A percentile compares a stretch with the other conserved stretches of the same genome.
phyloP scores from a whole-genome alignment of 139 green algal species.

The Closterium sp. region DNA sequence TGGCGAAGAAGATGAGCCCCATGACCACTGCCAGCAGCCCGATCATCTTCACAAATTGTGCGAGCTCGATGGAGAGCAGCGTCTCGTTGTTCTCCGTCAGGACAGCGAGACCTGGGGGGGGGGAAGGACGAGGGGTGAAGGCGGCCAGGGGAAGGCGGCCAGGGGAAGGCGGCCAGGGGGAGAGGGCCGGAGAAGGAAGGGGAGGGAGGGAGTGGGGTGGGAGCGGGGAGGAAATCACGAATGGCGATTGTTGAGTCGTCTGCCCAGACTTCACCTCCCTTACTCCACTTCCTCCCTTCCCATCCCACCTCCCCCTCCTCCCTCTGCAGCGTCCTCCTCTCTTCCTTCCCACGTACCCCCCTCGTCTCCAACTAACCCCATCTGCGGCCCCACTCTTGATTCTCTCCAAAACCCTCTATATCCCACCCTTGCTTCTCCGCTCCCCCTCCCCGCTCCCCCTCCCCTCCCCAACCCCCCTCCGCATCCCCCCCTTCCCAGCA shows the following conservation, averaged over 20 bases:
- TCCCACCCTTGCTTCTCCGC: too few relatives aligned
- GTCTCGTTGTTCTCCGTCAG: background rate
- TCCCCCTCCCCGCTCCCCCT: background rate
- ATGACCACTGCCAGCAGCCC: slow-evolving; percentile 45
- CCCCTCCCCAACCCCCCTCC: background rate
- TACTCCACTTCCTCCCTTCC: background rate
- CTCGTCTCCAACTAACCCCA: slow-evolving; percentile 4
- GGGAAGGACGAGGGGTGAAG: too few relatives aligned
- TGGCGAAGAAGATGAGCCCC: slow-evolving; percentile 56
- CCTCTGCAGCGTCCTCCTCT: background rate
- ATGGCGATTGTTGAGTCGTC: too few relatives aligned
- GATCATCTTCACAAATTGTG: slow-evolving; percentile 47
- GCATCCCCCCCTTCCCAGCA: too few relatives aligned
- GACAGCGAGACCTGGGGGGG: background rate
- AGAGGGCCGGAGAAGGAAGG: too few relatives aligned
- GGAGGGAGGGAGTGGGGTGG: too few relatives aligned
- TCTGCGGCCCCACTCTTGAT: too few relatives aligned
- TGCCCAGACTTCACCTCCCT: too few relatives aligned
- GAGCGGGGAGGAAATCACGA: too few relatives aligned
- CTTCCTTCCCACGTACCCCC: background rate
- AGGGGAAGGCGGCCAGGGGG: too few relatives aligned
- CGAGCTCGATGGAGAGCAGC: background rate
- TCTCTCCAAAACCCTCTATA: too few relatives aligned
- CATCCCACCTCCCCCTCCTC: background rate
- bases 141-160: too few relatives aligned